A percentile compares a stretch with the other conserved stretches of the same genome.
Evolutionary conservation across 1,284 basidiomycete genomes (phyloP).

Genomic region (Naganishia liquefaciens): DNA sequence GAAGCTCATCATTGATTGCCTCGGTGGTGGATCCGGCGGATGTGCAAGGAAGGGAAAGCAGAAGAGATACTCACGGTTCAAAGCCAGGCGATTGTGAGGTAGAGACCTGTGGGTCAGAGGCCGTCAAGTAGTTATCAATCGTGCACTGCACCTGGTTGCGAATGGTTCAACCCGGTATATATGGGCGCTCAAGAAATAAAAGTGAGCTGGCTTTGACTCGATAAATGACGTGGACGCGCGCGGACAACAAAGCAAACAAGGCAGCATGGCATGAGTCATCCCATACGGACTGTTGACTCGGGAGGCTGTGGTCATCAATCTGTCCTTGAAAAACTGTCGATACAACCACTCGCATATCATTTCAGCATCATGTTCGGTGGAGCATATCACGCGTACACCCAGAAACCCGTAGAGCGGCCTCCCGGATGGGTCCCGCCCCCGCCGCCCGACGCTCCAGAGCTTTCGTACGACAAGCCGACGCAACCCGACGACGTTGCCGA

Average conservation of each 20-base stretch:
- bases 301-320: too few relatives aligned
- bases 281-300: background rate
- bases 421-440: background rate
- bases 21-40: background rate
- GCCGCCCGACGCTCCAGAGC: background rate
- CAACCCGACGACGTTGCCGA: background rate
- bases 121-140: too few relatives aligned
- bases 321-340: too few relatives aligned
- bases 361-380: background rate
- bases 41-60: background rate
- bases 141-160: too few relatives aligned
- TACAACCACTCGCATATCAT: background rate
- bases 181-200: background rate
- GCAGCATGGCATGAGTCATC: slow-evolving; percentile 10
- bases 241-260: slow-evolving; percentile 10
- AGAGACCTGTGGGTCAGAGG: too few relatives aligned
- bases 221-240: background rate
- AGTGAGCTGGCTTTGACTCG: background rate
- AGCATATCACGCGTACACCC: slow-evolving; percentile 11
- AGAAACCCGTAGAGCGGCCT: slow-evolving; percentile 7
- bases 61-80: slow-evolving; percentile 4
- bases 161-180: too few relatives aligned
- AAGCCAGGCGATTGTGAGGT: too few relatives aligned
- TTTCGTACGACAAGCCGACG: background rate
- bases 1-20: slow-evolving; percentile 17